Percentiles rank a stretch among this genome's conserved stretches.
phyloP scores from a whole-genome alignment of 208 protist species.

The Trypanosomatidae sp. region DNA sequence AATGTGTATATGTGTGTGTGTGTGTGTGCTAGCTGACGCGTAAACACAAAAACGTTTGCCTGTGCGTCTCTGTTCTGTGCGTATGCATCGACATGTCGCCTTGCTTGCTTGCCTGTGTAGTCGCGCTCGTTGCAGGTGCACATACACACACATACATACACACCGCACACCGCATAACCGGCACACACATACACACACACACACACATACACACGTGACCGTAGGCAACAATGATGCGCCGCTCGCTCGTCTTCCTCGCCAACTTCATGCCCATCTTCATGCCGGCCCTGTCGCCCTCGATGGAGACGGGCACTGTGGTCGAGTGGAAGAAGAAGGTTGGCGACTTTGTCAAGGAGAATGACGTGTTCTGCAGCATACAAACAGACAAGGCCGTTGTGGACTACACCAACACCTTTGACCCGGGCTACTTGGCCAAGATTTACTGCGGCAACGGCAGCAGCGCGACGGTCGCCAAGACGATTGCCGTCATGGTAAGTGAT shows the following conservation, averaged over 20 bases:
- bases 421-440: constrained; percentile 93
- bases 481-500: constrained; percentile 82
- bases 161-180: not conserved
- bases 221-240: constrained; percentile 57
- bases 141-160: constrained; percentile 1
- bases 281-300: constrained; percentile 84
- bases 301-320: constrained; percentile 73
- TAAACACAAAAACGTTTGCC: no score
- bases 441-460: constrained; percentile 69
- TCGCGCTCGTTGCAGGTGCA: no score
- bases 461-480: constrained; percentile 60
- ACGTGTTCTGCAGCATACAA: constrained; percentile 92
- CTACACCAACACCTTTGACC: constrained; percentile 90
- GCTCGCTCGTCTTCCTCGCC: constrained; percentile 36
- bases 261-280: constrained; percentile 77
- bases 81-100: no score
- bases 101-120: no score
- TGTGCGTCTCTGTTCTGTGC: no score
- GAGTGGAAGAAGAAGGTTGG: constrained; percentile 90
- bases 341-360: constrained; percentile 85
- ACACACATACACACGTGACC: not conserved
- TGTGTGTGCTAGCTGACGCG: no score
- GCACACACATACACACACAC: constrained; percentile 5
- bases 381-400: constrained; percentile 97
- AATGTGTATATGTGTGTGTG: no score